Percentiles rank a stretch among this genome's conserved stretches.
These are phyloP conservation scores for Cucumis cinereus DNA, from an alignment of 306 rosid species.

Conservation along the genomic window DNA sequence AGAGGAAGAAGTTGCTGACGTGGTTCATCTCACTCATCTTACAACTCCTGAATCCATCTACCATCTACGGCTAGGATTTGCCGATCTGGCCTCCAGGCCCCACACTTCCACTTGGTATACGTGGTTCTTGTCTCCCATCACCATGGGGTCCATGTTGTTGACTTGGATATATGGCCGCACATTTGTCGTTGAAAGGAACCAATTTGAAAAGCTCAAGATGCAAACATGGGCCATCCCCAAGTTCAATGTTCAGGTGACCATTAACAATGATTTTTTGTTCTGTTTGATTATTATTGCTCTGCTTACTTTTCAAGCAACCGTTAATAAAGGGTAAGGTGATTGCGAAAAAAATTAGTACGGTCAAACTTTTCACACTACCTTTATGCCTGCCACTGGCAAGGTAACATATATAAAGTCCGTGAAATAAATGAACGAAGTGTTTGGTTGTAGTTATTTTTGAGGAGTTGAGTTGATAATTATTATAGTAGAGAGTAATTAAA, in stretches of 20 bases:
- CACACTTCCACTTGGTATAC: conserved; percentile 18
- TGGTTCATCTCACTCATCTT: conserved; percentile 26
- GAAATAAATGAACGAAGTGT: no score
- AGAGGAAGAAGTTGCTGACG: conserved; percentile 20
- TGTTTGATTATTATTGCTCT: background rate
- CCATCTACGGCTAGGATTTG: conserved; percentile 22
- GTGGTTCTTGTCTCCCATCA: conserved; percentile 25
- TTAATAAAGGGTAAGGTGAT: background rate
- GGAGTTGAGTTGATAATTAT: no score
- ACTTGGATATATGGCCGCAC: conserved; percentile 14
- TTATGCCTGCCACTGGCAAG: no score
- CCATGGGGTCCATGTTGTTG: conserved; percentile 15
- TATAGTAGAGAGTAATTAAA: no score
- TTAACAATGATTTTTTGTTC: background rate
- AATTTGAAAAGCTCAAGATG: conserved; percentile 11
- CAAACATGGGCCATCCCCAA: conserved; percentile 32
- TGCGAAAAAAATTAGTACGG: no score
- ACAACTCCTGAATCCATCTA: conserved; percentile 25
- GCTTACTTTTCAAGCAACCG: background rate
- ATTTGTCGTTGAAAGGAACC: conserved; percentile 19
- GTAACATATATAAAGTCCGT: no score
- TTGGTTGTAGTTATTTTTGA: no score
- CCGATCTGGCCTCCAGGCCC: conserved; percentile 23
- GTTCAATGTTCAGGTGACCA: conserved; percentile 7
- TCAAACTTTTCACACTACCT: no score